Base-by-base conservation (phyloP, 495 filamentous ascomycete genomes). In the Tuber calosporum region DNA sequence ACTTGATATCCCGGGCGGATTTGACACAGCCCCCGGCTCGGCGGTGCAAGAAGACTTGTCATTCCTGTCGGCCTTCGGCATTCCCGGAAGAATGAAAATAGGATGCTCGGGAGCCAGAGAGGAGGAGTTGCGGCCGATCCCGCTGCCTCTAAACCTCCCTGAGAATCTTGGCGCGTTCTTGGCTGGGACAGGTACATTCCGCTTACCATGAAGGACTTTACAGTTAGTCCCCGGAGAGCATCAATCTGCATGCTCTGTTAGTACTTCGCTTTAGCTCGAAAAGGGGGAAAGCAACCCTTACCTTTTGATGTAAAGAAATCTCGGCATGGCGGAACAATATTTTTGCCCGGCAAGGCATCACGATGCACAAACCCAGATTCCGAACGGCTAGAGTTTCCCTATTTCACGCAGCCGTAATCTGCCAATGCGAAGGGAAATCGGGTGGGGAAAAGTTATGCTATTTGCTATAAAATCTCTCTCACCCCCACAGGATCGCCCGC, bases 261-360 rank as follows among this genome's bases (percentile, higher is more conserved):
- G 70, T n/a, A 53, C n/a, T 53, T n/a, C 45, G n/a, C n/a, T n/a
- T n/a, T n/a, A n/a, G n/a, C n/a, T n/a, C n/a, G n/a, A n/a, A n/a
- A n/a, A n/a, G n/a, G 45, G n/a, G 45, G 45, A 45, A 70, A 72
- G 30, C 38, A 13, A 6, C 20, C 7, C 68, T 58, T 77, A 77
- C 76, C 68, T 77, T 53, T 77, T 42, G 38, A 36, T 40, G 41
- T 69, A 38, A 77, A n/a, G 73, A 67, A 41, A 7, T 72, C 48
- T 9, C 8, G 34, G 30, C 76, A 77, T 20, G 72, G 19, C n/a
- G n/a, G n/a, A n/a, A n/a, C n/a, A n/a, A n/a, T n/a, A n/a, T n/a
- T n/a, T n/a, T n/a, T n/a, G n/a, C 37, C 48, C n/a, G 53, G 45
- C 30, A 37, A 13, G 34, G 70, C 41, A 36, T 41, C 15, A 66